Base-by-base conservation (phyloP, 768 basidiomycete species). In the Phlegmacium glaucopus region DNA sequence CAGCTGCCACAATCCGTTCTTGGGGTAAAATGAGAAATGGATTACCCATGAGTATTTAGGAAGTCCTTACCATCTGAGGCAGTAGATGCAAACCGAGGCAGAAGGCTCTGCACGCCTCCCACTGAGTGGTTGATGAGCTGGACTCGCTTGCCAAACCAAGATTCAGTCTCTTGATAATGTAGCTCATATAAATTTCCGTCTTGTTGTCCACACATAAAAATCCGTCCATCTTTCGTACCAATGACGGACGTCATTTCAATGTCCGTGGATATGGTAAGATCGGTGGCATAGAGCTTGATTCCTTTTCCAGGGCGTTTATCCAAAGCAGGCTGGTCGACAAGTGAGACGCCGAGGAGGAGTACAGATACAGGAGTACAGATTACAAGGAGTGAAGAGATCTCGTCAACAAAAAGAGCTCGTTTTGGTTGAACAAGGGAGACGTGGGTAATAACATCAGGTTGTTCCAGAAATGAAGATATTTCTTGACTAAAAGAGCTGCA, bases 141-240 rank as follows among this genome's bases (percentile, higher is more conserved):
- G 16, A 90, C 81, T 42, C 84, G 78, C 64, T 92, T 91, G 37
- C 83, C 86, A 68, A 96, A 95, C 93, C 93, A 95, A 0, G 89
- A 87, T 59, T 94, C 90, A 52, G 78, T 87, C 55, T 87, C 83
- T 58, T 92, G 89, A 65, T 97, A 98, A 58, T 89, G 85, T 36
- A 98, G 66, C 64, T 97, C 95, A 65, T 95, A 96, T 44, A 98
- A 68, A 61, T 85, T 83, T 11, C 93, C 93, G 58, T 95, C 92
- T 58, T 86, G 83, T 9, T 78, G 72, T 11, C 90, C 90, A 43
- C 79, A 79, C 87, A 95, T 90, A 68, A 98, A 94, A 51, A 96
- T 93, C 45, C 94, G 78, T 37, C 95, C 95, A 30, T 86, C 81
- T 18, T 72, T 61, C 1, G 88, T 90, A 6, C 90, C 90, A 47